Evolutionary conservation across 805 yeast genomes (phyloP), one percentile per base, ranked within the genome.

Genomic region (Blastobotrys americana): DNA sequence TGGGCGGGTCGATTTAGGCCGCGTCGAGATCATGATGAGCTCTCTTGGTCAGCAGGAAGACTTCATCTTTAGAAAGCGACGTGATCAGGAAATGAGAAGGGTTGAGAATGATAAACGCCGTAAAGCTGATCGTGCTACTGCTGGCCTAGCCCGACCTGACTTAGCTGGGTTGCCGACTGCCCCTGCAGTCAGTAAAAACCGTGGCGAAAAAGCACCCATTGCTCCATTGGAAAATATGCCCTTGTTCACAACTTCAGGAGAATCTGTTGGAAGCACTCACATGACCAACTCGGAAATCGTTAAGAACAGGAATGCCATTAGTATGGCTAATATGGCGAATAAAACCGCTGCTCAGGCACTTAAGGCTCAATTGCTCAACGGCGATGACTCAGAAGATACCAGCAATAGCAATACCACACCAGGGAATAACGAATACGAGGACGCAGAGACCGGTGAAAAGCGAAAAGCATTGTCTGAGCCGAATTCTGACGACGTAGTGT

Each of bases 121-220:
- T 39, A 74, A 70, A 53, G 43, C 61, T 10, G 73, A 68, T 21
- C 65, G 69, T 39, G 46, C 47, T 10, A 47, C 43, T 21, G 45
- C 44, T 27, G 33, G 46, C 21, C 37, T 49, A 8, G 45, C 23
- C 21, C 34, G 21, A 15, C 27, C 31, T 33, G 13, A 8, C 10
- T 13, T 13, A 8, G 20, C 20, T 5, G 22, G 33, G 22, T 33
- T 33, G 22, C 42, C 45, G 18, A 34, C 38, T 15, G 9, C 16
- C 17, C 49, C 48, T 13, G 48, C 51, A 17, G 77, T 81, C 2
- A 45, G 57, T 9, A 57, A 55, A 35, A 80, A 79, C 55, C 87
- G 88, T 2, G 77, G 78, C 49, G 94, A 85, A 51, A 78, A 74
- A 55, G 93, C 87, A 1, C 93, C 94, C 2, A 67, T 77, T 2